phyloP scores from a whole-genome alignment of 208 protist genomes.

The Leishmania braziliensis region DNA sequence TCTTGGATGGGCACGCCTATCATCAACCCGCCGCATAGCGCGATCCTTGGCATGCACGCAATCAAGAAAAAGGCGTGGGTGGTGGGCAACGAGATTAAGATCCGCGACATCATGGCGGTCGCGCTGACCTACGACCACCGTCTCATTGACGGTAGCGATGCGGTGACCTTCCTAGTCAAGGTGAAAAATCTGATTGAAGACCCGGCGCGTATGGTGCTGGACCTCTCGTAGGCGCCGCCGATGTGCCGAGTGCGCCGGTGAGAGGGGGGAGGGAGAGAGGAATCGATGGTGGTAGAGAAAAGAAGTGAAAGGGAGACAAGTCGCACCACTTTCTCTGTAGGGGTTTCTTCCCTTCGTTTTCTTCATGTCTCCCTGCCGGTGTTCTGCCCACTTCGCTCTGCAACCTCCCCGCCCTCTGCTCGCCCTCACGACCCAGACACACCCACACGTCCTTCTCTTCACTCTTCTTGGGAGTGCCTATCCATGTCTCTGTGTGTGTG shows the following conservation, averaged over 20 bases:
- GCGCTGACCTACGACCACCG: slow-evolving; percentile 99
- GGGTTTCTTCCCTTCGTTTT: background rate
- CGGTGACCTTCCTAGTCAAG: slow-evolving; percentile 98
- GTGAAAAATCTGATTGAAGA: slow-evolving; percentile 98
- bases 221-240: slow-evolving; percentile 63
- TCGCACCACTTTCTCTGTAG: background rate
- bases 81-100: slow-evolving; percentile 88
- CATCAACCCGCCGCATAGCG: slow-evolving; percentile 98
- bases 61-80: slow-evolving; percentile 97
- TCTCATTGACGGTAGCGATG: slow-evolving; percentile 98
- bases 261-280: background rate
- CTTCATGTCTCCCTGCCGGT: background rate
- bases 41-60: slow-evolving; percentile 99
- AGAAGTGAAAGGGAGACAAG: background rate
- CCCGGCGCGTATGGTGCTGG: slow-evolving; percentile 94
- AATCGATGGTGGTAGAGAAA: slow-evolving; percentile 3
- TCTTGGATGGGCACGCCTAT: slow-evolving; percentile 99
- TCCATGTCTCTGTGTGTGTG: background rate
- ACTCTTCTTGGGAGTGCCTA: background rate
- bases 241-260: background rate
- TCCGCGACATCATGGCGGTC: slow-evolving; percentile 99
- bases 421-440: background rate
- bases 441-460: background rate
- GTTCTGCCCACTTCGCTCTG: background rate
- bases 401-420: background rate